Percentiles rank a stretch among this genome's conserved stretches.
Conservation (phyloP, 371 early-diverging fungal genomes). For the Thermomucor indicae-seudaticae region DNA sequence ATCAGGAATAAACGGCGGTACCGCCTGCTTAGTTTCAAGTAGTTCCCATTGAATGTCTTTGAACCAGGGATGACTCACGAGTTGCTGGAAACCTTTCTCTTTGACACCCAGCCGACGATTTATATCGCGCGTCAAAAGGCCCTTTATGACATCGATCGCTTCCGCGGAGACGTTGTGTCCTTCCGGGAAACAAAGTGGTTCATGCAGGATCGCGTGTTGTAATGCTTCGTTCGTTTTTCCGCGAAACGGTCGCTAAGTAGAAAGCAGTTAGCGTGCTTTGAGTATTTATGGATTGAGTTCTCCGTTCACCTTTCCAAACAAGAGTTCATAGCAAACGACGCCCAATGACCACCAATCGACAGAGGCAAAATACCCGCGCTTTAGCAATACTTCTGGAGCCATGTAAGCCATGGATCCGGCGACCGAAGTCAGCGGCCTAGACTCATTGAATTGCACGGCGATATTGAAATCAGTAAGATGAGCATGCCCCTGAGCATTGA, state of each 20-base stretch:
- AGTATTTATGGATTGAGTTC: neutral
- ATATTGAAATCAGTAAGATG: constrained; percentile 88
- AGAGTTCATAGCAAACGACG: constrained; percentile 78
- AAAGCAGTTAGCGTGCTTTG: constrained; percentile 1
- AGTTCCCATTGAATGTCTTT: constrained; percentile 51
- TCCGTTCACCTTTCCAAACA: constrained; percentile 60
- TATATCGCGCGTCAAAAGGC: constrained; percentile 58
- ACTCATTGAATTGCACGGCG: constrained; percentile 59
- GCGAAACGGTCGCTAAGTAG: constrained; percentile 72
- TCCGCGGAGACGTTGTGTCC: constrained; percentile 42
- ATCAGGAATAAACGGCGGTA: constrained; percentile 67
- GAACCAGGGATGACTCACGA: constrained; percentile 63
- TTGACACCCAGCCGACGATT: constrained; percentile 55
- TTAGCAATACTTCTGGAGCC: constrained; percentile 72
- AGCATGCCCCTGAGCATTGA: constrained; percentile 79
- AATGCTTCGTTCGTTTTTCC: constrained; percentile 76
- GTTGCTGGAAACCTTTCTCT: constrained; percentile 44
- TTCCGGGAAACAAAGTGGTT: constrained; percentile 57
- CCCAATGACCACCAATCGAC: constrained; percentile 92
- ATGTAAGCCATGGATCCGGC: constrained; percentile 76
- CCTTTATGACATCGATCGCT: constrained; percentile 54
- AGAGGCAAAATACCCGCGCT: constrained; percentile 61
- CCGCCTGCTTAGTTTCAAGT: constrained; percentile 47
- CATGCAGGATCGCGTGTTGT: constrained; percentile 61
- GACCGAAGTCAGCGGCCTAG: constrained; percentile 56